Evolutionary conservation across 2,329 filamentous ascomycete species (phyloP), one percentile per base, ranked within the genome.

Genomic region (Clarireedia monteithiana): DNA sequence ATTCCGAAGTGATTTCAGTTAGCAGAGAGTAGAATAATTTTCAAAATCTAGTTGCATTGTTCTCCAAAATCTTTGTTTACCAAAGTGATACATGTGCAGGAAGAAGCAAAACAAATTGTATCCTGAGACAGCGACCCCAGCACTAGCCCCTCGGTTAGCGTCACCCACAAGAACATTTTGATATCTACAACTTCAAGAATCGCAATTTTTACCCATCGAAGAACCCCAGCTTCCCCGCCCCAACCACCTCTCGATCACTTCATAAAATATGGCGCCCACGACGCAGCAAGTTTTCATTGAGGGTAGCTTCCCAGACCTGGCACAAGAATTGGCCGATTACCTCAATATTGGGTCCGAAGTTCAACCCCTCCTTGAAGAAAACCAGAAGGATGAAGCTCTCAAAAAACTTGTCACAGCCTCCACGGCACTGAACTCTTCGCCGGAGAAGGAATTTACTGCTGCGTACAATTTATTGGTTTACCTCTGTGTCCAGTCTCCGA

Each of bases 391-490:
- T 76, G 91, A 95, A 63, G 85, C 89, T 47, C 81, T 99, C 57
- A 88, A 91, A 78, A 91, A 91, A 80, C 80, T 99, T 63, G 89
- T 97, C 59, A 83, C 85, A 63, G 88, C 88, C 57, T 90, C 89
- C 53, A 74, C 81, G 53, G 81, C 81, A 50, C 79, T 99, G 70
- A 95, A 91, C 74, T 81, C 82, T 61, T 89, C 91, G 55, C 89
- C 92, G 58, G 94, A 99, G 80, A 95, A 94, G 81, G 92, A 97
- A 74, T 94, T 96, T 72, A 91, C 90, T 59, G 87, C 92, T 58
- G 90, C 92, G 59, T 96, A 96, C 77, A 97, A 99, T 77, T 86
- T 97, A 66, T 86, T 99, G 72, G 86, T 97, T 69, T 89, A 96
- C 77, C 85, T 99, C 59, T 84, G 95, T 64, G 81, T 90, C 67